A percentile compares a stretch with the other conserved stretches of the same genome.
These are phyloP conservation scores for Termitomyces sp. DNA, from an alignment of 768 basidiomycete species.

Conservation along the genomic window DNA sequence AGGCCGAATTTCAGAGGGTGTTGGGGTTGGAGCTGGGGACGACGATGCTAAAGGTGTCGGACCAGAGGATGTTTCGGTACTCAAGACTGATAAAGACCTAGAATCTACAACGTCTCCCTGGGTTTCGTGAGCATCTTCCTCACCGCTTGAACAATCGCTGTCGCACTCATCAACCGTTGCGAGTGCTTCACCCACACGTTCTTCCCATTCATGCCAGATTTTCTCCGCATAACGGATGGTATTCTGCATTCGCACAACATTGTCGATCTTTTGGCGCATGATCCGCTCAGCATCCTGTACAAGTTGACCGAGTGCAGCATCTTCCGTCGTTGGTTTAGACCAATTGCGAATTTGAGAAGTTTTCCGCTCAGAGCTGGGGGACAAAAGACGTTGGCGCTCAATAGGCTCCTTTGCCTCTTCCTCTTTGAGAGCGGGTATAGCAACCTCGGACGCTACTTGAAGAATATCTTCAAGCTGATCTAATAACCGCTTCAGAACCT, in stretches of 20 bases:
- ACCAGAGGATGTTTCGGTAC: slow-evolving; percentile 44
- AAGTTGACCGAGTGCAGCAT: slow-evolving; percentile 78
- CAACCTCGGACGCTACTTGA: slow-evolving; percentile 73
- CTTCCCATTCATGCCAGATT: slow-evolving; percentile 96
- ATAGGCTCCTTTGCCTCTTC: slow-evolving; percentile 91
- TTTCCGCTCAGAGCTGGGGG: slow-evolving; percentile 85
- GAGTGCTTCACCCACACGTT: slow-evolving; percentile 71
- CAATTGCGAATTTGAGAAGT: slow-evolving; percentile 82
- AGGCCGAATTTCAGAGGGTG: slow-evolving; percentile 27
- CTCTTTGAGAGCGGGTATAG: slow-evolving; percentile 86
- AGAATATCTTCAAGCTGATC: slow-evolving; percentile 88
- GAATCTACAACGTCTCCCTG: slow-evolving; percentile 50
- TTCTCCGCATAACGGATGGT: slow-evolving; percentile 97
- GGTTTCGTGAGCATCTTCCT: slow-evolving; percentile 30
- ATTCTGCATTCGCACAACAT: slow-evolving; percentile 93
- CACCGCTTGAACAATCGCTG: slow-evolving; percentile 42
- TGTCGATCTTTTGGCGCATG: slow-evolving; percentile 92
- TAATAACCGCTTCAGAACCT: slow-evolving; percentile 74
- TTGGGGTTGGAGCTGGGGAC: slow-evolving; percentile 37
- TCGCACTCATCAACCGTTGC: slow-evolving; percentile 46
- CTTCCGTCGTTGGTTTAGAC: slow-evolving; percentile 83
- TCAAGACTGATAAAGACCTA: slow-evolving; percentile 62
- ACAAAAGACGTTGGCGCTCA: slow-evolving; percentile 86
- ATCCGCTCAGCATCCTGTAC: slow-evolving; percentile 85
- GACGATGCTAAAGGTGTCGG: slow-evolving; percentile 70